These are phyloP conservation scores for Fraxinus sp. DNA, from an alignment of 305 asterid species.

Conservation along the genomic window DNA sequence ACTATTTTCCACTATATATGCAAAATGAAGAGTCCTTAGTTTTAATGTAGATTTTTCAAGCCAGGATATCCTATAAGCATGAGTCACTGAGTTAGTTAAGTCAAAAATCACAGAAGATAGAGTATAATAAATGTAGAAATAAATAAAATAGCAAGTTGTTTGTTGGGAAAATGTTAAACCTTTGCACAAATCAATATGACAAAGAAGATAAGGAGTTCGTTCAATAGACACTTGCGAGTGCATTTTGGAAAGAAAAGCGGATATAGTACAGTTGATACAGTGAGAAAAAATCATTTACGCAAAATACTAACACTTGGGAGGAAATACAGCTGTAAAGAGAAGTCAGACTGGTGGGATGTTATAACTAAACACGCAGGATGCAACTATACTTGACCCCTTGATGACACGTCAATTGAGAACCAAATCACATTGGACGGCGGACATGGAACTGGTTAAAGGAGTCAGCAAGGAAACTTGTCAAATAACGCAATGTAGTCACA, in stretches of 20 bases:
- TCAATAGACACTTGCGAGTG: background rate
- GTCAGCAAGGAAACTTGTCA: background rate
- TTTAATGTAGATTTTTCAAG: slow-evolving; percentile 5
- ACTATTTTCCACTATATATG: background rate
- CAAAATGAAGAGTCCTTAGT: slow-evolving; percentile 16
- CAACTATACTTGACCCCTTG: background rate
- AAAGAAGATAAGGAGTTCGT: background rate
- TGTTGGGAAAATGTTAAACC: background rate
- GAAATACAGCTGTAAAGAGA: background rate
- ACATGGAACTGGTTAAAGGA: slow-evolving; percentile 9
- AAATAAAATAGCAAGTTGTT: background rate
- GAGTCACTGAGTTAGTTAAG: background rate
- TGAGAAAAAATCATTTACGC: background rate
- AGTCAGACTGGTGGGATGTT: background rate
- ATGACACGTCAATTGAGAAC: background rate
- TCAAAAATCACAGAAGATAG: background rate
- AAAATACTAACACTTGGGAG: background rate
- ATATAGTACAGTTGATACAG: background rate
- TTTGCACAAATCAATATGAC: background rate
- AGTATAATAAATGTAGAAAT: background rate
- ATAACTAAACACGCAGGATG: background rate
- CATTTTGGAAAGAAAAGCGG: background rate
- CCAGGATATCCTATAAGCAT: background rate
- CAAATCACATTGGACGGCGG: slow-evolving; percentile 2
- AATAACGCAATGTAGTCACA: slow-evolving; percentile 16